Base-by-base conservation (phyloP, 257 asterid genomes). In the Nyctanthes arbortristis region DNA sequence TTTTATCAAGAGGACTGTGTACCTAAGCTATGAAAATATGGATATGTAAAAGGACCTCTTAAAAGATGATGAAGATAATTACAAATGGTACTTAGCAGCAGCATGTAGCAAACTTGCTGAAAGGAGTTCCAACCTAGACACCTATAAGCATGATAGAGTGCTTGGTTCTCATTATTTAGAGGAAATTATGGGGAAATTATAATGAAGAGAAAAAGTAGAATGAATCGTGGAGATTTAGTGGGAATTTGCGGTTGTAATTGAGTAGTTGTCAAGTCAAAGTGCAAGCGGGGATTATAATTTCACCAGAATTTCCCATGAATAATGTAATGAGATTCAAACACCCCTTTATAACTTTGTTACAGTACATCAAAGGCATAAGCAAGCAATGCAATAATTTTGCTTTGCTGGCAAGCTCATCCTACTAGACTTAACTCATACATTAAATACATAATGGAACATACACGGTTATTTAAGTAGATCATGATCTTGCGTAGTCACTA, bases 1-100 rank as follows among this genome's bases (percentile, higher is more conserved):
- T 10, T 5, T 57, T 69, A 75, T 65, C 47, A 79, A 67, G 54
- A 72, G 60, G 63, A 47, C 33, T 58, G 36, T 28, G 72, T 6
- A 66, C 16, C 70, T 56, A 60, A 60, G 71, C 60, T 57, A 27
- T 5, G 62, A 27, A 39, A 70, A 65, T 62, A 27, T 29, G 37
- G 30, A 31, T 33, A 29, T 31, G 30, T 45, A 13, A 47, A 49
- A 68, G 25, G 71, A 63, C 14, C 31, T 31, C 68, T 66, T 12
- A 47, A 62, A 27, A 36, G 25, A 31, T 60, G 13, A 37, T 52
- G 59, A 65, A 55, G 36, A 54, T 8, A 6, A 68, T n/a, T n/a
- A n/a, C n/a, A n/a, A 33, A 57, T 20, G 65, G 11, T 7, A 18
- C 28, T 9, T 49, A 20, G 25, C 13, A 49, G 8, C 27, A 20